A percentile compares a stretch with the other conserved stretches of the same genome.
These are phyloP conservation scores for Spizellomyces sp. DNA, from an alignment of 192 early-diverging fungal genomes.

Conservation along the genomic window DNA sequence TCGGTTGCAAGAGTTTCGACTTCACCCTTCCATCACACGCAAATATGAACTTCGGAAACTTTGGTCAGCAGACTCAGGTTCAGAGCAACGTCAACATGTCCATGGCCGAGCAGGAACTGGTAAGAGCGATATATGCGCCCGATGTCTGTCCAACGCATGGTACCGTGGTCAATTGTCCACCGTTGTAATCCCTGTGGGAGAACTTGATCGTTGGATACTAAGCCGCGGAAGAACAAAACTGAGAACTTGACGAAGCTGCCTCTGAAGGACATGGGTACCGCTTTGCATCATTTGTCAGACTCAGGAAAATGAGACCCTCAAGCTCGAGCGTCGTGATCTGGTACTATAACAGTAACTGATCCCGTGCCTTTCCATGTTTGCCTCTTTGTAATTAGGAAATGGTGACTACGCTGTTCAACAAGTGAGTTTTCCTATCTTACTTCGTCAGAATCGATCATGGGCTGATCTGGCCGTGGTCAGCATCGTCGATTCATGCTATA, in stretches of 20 bases:
- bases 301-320: too few relatives aligned
- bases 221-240: not conserved
- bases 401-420: slow-evolving; percentile 41
- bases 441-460: not conserved
- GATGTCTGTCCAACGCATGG: not conserved
- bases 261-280: too few relatives aligned
- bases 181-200: too few relatives aligned
- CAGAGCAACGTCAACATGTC: slow-evolving; percentile 33
- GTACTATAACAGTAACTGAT: too few relatives aligned
- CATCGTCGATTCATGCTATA: slow-evolving; percentile 76
- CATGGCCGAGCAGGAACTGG: slow-evolving; percentile 42
- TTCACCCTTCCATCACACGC: not conserved
- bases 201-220: not conserved
- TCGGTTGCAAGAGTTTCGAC: not conserved
- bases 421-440: slow-evolving; percentile 23
- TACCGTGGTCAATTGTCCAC: too few relatives aligned
- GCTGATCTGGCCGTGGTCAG: slow-evolving; percentile 29
- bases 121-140: slow-evolving; percentile 3
- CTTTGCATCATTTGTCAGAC: too few relatives aligned
- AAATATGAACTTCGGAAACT: slow-evolving; percentile 30
- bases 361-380: not conserved
- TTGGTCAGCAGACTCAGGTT: slow-evolving; percentile 15
- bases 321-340: too few relatives aligned
- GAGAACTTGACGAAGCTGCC: not conserved
- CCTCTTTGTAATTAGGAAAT: slow-evolving; percentile 26